Evolutionary conservation across 2,329 filamentous ascomycete species (phyloP).

Genomic region (Cercospora beticola): DNA sequence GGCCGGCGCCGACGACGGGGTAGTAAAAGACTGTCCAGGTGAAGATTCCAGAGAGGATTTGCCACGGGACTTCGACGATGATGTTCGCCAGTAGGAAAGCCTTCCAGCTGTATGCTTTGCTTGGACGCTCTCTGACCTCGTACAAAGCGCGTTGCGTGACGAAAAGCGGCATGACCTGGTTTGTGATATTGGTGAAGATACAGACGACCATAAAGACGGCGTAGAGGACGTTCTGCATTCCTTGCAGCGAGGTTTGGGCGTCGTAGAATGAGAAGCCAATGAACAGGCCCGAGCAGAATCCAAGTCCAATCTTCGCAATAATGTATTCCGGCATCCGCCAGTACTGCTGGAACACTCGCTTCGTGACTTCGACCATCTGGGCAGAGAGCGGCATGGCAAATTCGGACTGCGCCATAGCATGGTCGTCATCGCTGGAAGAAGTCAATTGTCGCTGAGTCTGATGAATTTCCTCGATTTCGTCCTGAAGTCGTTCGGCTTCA

Average conservation of each 20-base stretch:
- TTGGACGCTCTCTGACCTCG: conserved; percentile 60
- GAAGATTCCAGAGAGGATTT: conserved; percentile 61
- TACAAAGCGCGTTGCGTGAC: conserved; percentile 59
- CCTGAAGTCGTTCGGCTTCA: conserved; percentile 35
- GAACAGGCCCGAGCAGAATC: conserved; percentile 51
- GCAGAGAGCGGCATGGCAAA: conserved; percentile 45
- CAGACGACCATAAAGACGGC: conserved; percentile 52
- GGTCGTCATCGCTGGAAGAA: conserved; percentile 24
- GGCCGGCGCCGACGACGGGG: conserved; percentile 53
- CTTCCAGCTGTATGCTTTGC: conserved; percentile 73
- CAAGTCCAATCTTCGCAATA: conserved; percentile 59
- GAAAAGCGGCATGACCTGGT: conserved; percentile 62
- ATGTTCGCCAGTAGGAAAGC: conserved; percentile 71
- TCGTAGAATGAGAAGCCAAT: conserved; percentile 49
- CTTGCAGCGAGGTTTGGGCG: conserved; percentile 39
- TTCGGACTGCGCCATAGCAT: conserved; percentile 41
- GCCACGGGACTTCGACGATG: conserved; percentile 68
- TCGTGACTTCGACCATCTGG: conserved; percentile 41
- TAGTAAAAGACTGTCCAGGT: conserved; percentile 70
- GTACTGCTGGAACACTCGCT: conserved; percentile 46
- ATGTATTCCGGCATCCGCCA: conserved; percentile 49
- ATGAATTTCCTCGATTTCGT: conserved; percentile 43
- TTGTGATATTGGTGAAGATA: conserved; percentile 47
- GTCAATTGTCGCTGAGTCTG: conserved; percentile 34
- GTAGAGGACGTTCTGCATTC: conserved; percentile 49